Percentiles rank a stretch among this genome's conserved stretches.
These are phyloP conservation scores for Silybum marianum DNA, from an alignment of 129 eudicot genomes.

Conservation along the genomic window DNA sequence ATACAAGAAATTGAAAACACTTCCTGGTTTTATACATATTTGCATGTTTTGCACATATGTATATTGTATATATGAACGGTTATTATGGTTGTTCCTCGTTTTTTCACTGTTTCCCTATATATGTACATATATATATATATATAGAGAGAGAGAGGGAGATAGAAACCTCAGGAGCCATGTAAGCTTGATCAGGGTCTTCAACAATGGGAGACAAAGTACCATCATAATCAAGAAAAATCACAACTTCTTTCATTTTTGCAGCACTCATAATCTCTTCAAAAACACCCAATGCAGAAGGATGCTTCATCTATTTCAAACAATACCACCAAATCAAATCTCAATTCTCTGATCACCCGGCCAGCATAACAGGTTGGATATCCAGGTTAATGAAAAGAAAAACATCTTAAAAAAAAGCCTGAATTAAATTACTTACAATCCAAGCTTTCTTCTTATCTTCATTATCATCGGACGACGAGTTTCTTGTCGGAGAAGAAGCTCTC, in stretches of 20 bases:
- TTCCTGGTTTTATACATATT: too few species aligned
- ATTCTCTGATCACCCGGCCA: neutral
- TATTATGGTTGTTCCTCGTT: neutral
- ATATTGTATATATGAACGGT: neutral
- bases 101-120: too few species aligned
- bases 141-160: conserved; percentile 4
- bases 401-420: neutral
- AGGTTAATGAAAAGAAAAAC: neutral
- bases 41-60: neutral
- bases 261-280: conserved; percentile 67
- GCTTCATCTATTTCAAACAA: conserved; percentile 42
- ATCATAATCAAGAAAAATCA: conserved; percentile 85
- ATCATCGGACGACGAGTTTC: conserved; percentile 39
- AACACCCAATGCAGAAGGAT: conserved; percentile 81
- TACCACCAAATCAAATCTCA: neutral
- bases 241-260: conserved; percentile 76
- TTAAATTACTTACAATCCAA: conserved; percentile 59
- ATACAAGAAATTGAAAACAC: neutral
- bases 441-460: conserved; percentile 42
- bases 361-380: too few species aligned
- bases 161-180: conserved; percentile 77
- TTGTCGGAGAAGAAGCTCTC: conserved; percentile 87
- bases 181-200: conserved; percentile 84
- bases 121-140: too few species aligned
- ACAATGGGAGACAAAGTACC: conserved; percentile 96